Evolutionary conservation across 257 asterid species (phyloP).

Genomic region (Striga asiatica): DNA sequence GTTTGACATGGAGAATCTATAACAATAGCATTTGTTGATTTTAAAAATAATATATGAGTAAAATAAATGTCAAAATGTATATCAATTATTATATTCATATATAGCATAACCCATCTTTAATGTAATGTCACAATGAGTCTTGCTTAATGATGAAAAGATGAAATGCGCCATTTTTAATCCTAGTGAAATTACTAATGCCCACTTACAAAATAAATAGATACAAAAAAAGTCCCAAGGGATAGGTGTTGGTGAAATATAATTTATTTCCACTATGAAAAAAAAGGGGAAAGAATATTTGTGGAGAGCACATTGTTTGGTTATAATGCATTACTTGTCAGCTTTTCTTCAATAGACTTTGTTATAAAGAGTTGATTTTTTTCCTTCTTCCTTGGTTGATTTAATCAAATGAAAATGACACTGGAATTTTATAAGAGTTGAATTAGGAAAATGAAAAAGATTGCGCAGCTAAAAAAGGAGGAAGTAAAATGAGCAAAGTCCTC

Average conservation of each 20-base stretch:
- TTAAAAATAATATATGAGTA: no score
- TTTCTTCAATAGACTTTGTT: slow-evolving; percentile 8
- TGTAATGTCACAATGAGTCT: no score
- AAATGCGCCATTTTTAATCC: slow-evolving; percentile 4
- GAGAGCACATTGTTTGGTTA: no score
- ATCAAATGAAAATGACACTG: slow-evolving; percentile 5
- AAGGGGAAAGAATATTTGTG: no score
- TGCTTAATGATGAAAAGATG: background rate
- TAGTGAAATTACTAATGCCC: slow-evolving; percentile 6
- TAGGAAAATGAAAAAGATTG: no score
- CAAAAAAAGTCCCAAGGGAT: slow-evolving; percentile 7
- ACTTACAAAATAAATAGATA: background rate
- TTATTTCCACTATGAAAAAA: slow-evolving; percentile 2
- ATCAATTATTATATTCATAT: no score
- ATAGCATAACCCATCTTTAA: no score
- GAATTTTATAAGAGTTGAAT: slow-evolving; percentile 4
- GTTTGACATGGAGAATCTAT: no score
- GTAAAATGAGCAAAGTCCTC: no score
- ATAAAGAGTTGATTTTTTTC: background rate
- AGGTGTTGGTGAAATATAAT: slow-evolving; percentile 10
- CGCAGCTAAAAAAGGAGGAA: no score
- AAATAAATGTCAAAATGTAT: no score
- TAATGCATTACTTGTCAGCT: slow-evolving; percentile 7
- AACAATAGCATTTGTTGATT: no score
- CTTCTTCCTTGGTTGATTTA: slow-evolving; percentile 2